Percentiles rank a stretch among this genome's conserved stretches.
Evolutionary conservation across 441 rosid genomes (phyloP).

Genomic region (Daphne laureola): DNA sequence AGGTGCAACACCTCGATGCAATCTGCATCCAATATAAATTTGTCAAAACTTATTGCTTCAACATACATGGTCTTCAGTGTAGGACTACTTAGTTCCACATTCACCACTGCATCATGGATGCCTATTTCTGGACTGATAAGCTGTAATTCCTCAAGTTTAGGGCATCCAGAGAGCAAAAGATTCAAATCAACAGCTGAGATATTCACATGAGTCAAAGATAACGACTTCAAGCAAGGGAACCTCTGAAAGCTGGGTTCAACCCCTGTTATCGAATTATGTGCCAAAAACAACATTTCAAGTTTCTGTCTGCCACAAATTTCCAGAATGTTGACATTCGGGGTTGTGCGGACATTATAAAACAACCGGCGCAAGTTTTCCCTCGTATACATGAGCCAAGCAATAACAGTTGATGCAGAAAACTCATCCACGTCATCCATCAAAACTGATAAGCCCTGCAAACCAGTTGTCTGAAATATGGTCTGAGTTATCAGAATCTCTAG

Average conservation of each 20-base stretch:
- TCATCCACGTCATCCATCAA: conserved; percentile 55
- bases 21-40: conserved; percentile 61
- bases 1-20: conserved; percentile 50
- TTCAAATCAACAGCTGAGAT: conserved; percentile 67
- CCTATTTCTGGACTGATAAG: conserved; percentile 49
- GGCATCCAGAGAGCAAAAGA: conserved; percentile 57
- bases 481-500: conserved; percentile 61
- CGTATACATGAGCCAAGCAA: conserved; percentile 80
- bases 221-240: conserved; percentile 68
- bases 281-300: conserved; percentile 47
- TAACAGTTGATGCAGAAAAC: conserved; percentile 60
- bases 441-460: conserved; percentile 57
- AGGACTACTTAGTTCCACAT: conserved; percentile 48
- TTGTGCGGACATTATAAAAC: conserved; percentile 50
- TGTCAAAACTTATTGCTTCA: conserved; percentile 53
- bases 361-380: conserved; percentile 52
- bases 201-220: conserved; percentile 50
- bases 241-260: conserved; percentile 66
- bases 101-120: conserved; percentile 55
- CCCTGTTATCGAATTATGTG: conserved; percentile 47
- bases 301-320: conserved; percentile 68
- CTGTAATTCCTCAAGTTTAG: conserved; percentile 43
- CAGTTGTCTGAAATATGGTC: conserved; percentile 70
- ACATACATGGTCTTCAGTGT: conserved; percentile 47
- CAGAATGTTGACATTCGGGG: conserved; percentile 59